Base-by-base conservation (phyloP, 2,329 filamentous ascomycete species). In the Neofusicoccum kwambonambiense region DNA sequence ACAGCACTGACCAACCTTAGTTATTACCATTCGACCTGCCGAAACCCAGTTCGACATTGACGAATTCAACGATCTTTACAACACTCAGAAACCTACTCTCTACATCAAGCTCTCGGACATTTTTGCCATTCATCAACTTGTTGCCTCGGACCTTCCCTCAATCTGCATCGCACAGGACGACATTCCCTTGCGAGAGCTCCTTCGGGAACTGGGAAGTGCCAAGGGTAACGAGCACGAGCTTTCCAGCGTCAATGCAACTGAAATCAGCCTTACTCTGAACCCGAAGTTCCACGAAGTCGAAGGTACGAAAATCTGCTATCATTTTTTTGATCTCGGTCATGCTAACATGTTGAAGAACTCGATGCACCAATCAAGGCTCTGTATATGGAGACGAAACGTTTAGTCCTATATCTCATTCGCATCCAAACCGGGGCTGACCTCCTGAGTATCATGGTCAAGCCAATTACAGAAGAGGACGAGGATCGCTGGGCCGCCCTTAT, bases 61-160 rank as follows among this genome's bases (percentile, higher is more conserved):
- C 75, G 95, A 98, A 76, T 99, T 95, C 86, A 98, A 97, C 75
- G 95, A 99, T 74, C 85, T 99, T 6, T 98, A 98, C 75, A 91
- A 94, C 64, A 93, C 96, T 76, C 95, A 93, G 68, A 97, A 97
- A 78, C 95, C 95, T 6, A 98, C 94, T 0, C 84, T 99, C n/a
- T 99, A 98, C 81, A 97, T 99, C 82, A 99, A 99, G 81, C 94
- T 99, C 87, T 87, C 91, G 15, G 95, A 99, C 76, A 93, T 99
- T 65, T 98, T 99, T 76, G 91, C 94, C 56, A 94, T 99, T 66
- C 96, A 99, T 79, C 92, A 90, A 68, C 84, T 98, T 22, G 86
- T 98, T 63, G 89, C 92, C 3, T 84, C 89, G 27, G 92, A 98
- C 70, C 86, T 97, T 56, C 82, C 88, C 4, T 83, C 83, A 65